Base-by-base conservation (phyloP, 2,329 filamentous ascomycete species). In the Fusarium cyanostomum region DNA sequence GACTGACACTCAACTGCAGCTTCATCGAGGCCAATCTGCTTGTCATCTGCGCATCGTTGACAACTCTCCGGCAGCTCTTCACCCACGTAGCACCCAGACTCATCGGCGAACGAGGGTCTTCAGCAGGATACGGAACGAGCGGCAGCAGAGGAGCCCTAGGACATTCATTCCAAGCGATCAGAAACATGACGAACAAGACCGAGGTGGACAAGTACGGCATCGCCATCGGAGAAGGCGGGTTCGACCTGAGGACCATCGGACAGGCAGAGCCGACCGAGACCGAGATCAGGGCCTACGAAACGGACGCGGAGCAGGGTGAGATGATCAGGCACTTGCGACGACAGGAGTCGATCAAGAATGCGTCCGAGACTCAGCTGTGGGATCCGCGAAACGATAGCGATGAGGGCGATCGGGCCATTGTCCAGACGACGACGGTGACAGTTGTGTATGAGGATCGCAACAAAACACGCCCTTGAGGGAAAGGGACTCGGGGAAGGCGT, bases 11-110 rank as follows among this genome's bases (percentile, higher is more conserved):
- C 5, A 5, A 1, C 6, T 10, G 10, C 45, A 78, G 75, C 24
- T 72, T 76, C 42, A 63, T 77, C 21, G 75, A 78, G 52, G 66
- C 73, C 7, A 78, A 78, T 33, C 69, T 78, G 2, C 57, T 78
- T 31, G 63, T 78, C 24, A 73, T 78, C 10, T 77, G 75, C 57
- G 74, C 75, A 13, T 74, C 74, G 10, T 52, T 78, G 5, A 74
- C 76, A n/a, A 77, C 75, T 9, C 60, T 78, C 13, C 72, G 74
- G 8, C 71, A 70, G 3, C 78, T 78, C 52, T 69, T 78, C 18
- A 62, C 68, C 6, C 74, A 77, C 44, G 63, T 72, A 8, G 70
- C 70, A 13, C 72, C 72, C 10, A 53, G 52, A 8, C 39, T 71
- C 21, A 67, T 71, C 27, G 62, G 69, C 15, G 66, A 68, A 26